These are phyloP conservation scores for Podaxis mareebaensis DNA, from an alignment of 768 basidiomycete genomes.

Conservation along the genomic window DNA sequence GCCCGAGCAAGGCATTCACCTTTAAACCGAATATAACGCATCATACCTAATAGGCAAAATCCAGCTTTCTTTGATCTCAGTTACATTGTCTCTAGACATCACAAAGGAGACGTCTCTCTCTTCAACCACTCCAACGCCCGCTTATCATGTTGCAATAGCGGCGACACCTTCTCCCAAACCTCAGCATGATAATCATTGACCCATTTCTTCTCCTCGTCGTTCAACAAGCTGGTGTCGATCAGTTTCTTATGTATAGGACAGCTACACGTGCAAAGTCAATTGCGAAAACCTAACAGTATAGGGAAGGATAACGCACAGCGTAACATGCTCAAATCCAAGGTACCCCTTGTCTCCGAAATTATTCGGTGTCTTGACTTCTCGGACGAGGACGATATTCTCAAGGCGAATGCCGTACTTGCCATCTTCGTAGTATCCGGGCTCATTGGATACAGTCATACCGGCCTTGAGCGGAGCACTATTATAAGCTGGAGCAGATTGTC, in stretches of 20 bases:
- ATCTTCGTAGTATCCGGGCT: conserved; percentile 92
- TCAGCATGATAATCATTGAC: conserved; percentile 82
- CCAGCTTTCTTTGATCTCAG: not conserved
- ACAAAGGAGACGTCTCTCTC: conserved; percentile 53
- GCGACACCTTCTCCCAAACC: conserved; percentile 69
- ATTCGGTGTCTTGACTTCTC: conserved; percentile 64
- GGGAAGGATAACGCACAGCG: conserved; percentile 58
- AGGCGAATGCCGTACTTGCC: conserved; percentile 91
- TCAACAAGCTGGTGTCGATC: conserved; percentile 63
- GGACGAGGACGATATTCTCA: conserved; percentile 85
- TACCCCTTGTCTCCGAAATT: conserved; percentile 87
- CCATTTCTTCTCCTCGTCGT: conserved; percentile 72
- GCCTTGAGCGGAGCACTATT: conserved; percentile 73
- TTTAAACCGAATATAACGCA: too few relatives aligned
- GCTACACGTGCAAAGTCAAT: conserved; percentile 35
- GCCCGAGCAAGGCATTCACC: too few relatives aligned
- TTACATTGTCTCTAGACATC: conserved; percentile 12
- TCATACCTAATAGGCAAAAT: not conserved
- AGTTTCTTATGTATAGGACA: conserved; percentile 90
- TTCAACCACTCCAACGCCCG: conserved; percentile 64
- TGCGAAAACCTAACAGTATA: conserved; percentile 4
- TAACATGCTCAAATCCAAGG: conserved; percentile 83
- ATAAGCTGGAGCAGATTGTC: conserved; percentile 41
- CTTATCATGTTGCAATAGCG: conserved; percentile 62
- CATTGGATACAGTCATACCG: conserved; percentile 93